Percentiles rank a stretch among this genome's conserved stretches.
These are phyloP conservation scores for Trichoderma polysporum DNA, from an alignment of 2,329 filamentous ascomycete species.

Conservation along the genomic window DNA sequence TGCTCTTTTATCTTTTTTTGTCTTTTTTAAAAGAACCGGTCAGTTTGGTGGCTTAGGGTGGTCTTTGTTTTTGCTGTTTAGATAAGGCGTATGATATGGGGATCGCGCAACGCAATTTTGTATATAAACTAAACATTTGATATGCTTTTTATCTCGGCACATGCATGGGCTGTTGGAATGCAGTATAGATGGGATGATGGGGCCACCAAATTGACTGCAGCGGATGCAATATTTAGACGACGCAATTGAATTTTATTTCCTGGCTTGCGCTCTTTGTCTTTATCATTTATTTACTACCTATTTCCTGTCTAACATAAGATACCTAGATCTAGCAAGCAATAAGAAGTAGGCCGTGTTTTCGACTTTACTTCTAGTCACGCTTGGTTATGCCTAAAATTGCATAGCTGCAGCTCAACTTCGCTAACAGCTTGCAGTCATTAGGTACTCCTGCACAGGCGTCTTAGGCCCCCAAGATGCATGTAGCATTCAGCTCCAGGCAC, in stretches of 20 bases:
- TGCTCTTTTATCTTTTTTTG: neutral
- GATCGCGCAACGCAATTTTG: constrained; percentile 11
- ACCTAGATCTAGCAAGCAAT: too few relatives aligned
- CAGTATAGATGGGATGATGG: neutral
- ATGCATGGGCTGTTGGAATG: neutral
- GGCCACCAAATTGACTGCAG: constrained; percentile 15
- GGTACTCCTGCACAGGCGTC: neutral
- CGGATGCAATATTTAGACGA: neutral
- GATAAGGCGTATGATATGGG: constrained; percentile 12
- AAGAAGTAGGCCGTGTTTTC: neutral
- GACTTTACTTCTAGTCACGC: too few relatives aligned
- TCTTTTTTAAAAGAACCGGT: neutral
- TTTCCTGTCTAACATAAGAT: too few relatives aligned
- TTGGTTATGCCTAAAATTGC: neutral
- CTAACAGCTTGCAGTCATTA: neutral
- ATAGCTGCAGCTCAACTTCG: neutral
- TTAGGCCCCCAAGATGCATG: neutral
- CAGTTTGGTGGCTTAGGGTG: neutral
- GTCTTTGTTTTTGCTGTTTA: constrained; percentile 4
- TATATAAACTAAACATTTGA: constrained; percentile 5
- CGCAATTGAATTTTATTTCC: neutral
- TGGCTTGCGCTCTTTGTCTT: neutral
- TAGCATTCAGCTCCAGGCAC: neutral
- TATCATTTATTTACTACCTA: neutral
- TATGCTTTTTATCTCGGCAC: neutral